Percentiles rank a stretch among this genome's conserved stretches.
phyloP scores from a whole-genome alignment of 176 grass and related monocot genomes.

The Cenchrus fungigraminus region DNA sequence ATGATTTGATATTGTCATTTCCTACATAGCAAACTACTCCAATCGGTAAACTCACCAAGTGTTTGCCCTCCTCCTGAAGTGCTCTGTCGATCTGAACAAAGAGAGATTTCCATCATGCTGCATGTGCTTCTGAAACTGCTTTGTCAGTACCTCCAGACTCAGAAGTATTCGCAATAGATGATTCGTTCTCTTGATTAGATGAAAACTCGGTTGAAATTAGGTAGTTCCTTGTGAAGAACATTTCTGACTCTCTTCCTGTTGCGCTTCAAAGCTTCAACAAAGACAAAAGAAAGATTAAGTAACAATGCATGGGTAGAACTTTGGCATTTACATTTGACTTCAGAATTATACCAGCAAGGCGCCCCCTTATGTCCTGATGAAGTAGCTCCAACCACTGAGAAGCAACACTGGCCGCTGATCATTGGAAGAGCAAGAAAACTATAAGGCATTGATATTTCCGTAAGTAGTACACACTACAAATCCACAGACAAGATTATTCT shows the following conservation, averaged over 20 bases:
- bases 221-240: conserved; percentile 79
- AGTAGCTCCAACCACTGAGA: conserved; percentile 95
- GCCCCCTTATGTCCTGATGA: conserved; percentile 91
- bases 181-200: conserved; percentile 68
- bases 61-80: conserved; percentile 81
- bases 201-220: conserved; percentile 78
- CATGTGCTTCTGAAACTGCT: conserved; percentile 69
- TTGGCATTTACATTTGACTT: background rate
- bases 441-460: conserved; percentile 32
- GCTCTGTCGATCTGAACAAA: conserved; percentile 89
- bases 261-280: conserved; percentile 75
- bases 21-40: background rate
- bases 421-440: conserved; percentile 33
- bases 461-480: background rate
- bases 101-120: conserved; percentile 78
- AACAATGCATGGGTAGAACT: conserved; percentile 16
- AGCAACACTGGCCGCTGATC: conserved; percentile 81
- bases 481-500: background rate
- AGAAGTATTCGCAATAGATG: conserved; percentile 45
- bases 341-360: conserved; percentile 76
- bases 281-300: background rate
- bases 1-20: background rate
- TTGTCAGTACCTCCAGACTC: conserved; percentile 45
- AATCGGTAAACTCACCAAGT: conserved; percentile 65
- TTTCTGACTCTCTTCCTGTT: conserved; percentile 79